Evolutionary conservation across 805 yeast genomes (phyloP).

Genomic region (Ascoidea tarda): DNA sequence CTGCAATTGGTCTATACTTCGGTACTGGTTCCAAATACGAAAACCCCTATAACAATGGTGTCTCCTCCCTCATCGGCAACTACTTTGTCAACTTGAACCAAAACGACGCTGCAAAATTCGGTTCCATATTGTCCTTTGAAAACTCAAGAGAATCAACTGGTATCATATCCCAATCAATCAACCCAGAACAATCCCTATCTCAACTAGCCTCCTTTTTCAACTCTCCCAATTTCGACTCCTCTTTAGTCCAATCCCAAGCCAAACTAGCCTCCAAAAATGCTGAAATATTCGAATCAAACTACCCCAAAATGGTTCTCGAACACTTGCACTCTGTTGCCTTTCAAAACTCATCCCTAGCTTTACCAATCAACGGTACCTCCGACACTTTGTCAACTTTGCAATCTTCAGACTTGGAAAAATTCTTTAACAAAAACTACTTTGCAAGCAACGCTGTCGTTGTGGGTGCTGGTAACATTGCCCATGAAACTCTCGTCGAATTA

Average conservation of each 20-base stretch:
- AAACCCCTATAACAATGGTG: constrained; percentile 73
- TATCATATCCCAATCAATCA: constrained; percentile 37
- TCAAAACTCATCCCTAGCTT: constrained; percentile 72
- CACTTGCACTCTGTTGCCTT: constrained; percentile 75
- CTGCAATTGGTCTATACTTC: constrained; percentile 56
- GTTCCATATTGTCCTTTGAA: constrained; percentile 40
- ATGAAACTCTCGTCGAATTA: constrained; percentile 54
- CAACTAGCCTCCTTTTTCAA: constrained; percentile 30
- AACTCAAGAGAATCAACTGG: constrained; percentile 54
- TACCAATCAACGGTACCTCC: constrained; percentile 64
- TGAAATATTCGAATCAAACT: constrained; percentile 37
- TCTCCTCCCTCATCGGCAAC: constrained; percentile 47
- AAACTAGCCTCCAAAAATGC: constrained; percentile 30
- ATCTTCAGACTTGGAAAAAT: constrained; percentile 39
- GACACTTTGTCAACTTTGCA: constrained; percentile 50
- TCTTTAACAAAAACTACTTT: constrained; percentile 41
- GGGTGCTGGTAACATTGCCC: constrained; percentile 54
- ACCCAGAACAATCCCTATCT: constrained; percentile 36
- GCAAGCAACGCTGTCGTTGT: constrained; percentile 57
- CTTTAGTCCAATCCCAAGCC: constrained; percentile 34
- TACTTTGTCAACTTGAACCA: constrained; percentile 25
- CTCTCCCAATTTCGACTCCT: constrained; percentile 23
- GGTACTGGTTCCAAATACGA: constrained; percentile 75
- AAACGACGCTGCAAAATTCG: constrained; percentile 28
- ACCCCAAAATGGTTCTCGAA: constrained; percentile 43